Base-by-base conservation (phyloP, 148 eudicot genomes). In the Amaranthus palmeri region DNA sequence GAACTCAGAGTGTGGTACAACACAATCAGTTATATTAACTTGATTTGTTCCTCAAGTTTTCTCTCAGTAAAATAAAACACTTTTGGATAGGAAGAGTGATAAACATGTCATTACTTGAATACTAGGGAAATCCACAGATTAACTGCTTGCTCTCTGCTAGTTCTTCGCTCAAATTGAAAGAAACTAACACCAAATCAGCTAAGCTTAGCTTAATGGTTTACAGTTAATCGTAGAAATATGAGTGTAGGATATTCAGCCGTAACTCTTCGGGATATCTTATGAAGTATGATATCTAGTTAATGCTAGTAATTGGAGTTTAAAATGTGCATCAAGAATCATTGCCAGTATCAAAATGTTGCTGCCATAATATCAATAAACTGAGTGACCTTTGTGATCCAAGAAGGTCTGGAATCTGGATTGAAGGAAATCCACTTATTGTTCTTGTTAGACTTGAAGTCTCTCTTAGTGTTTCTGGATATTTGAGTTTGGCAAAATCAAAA, bases 381-480 rank as follows among this genome's bases (percentile, higher is more conserved):
- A 25, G 36, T n/a, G n/a, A n/a, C n/a, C n/a, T n/a, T n/a, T n/a
- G n/a, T n/a, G n/a, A n/a, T n/a, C n/a, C n/a, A n/a, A n/a, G n/a
- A n/a, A n/a, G n/a, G n/a, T n/a, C 36, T 25, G 36, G 36, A 25
- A 25, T 8, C 7, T 55, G 9, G 10, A 18, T 55, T 17, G 36
- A 12, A 55, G 58, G 18, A 3, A 5, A 13, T 55, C 41, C 42
- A 57, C 61, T 57, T 57, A 57, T 25, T 18, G 61, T 10, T 57
- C 41, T 57, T 18, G 11, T 57, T 57, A 18, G 40, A 10, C 41
- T 6, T 57, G 25, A 41, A 57, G 3, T 18, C 25, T 18, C 9
- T 17, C 25, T 57, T 36, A 57, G 61, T 57, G 58, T 3, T 54
- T 57, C 61, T 57, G 61, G 61, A 57, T 57, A 17, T 57, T 57